Base-by-base conservation (phyloP, 352 stramenopile genomes). In the Phytophthora melonis region DNA sequence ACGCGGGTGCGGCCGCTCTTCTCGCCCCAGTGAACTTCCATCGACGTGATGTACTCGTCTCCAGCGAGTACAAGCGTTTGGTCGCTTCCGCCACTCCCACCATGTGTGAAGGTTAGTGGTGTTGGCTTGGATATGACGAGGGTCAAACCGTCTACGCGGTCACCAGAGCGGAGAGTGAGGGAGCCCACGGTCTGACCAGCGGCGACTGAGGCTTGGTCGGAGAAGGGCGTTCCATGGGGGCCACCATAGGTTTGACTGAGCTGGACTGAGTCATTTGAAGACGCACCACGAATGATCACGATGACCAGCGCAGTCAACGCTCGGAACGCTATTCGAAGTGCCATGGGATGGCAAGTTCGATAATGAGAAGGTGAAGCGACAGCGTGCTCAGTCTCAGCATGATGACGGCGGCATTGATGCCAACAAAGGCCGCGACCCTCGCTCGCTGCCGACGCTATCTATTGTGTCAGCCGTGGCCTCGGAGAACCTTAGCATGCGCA, bases 21-120 rank as follows among this genome's bases (percentile, higher is more conserved):
- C 57, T 76, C 60, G 13, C 58, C 58, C 69, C 63, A 72, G 32
- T 76, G 69, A 21, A 45, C 69, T 27, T 76, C 69, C 69, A 76
- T 76, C 3, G 56, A 65, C 13, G 58, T 76, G 9, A 76, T 68
- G 52, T 72, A 57, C 19, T 76, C 69, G 10, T 64, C 30, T 16
- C 45, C 36, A 16, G 39, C 58, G 19, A 76, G 69, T 6, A 57
- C 50, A 0, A 76, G 63, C 1, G 58, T 72, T 32, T 76, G 50
- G 18, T 58, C 36, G 21, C n/a, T 59, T 8, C 58, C 63, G 32
- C 69, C 69, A 30, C 55, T 63, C 19, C 57, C 63, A 19, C 69
- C 69, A 7, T 72, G 69, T 3, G 39, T 68, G 21, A 72, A 72
- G 1, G 54, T 76, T 10, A 10, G n/a, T 52, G 63, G 36, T 19